phyloP scores from a whole-genome alignment of 345 rosid species.

The Eucalyptus pumila region DNA sequence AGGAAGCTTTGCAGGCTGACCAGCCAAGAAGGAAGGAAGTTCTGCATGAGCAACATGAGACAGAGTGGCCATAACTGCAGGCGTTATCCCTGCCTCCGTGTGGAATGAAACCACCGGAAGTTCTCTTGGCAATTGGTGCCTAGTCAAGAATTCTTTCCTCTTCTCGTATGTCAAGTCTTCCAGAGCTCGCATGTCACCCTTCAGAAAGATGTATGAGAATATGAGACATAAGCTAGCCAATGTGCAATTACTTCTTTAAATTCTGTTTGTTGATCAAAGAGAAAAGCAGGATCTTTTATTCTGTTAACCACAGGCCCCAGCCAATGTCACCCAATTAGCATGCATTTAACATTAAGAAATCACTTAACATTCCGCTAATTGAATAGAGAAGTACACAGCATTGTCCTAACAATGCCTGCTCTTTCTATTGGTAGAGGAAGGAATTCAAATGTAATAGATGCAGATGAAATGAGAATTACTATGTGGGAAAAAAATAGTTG shows the following conservation, averaged over 20 bases:
- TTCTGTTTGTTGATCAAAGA: background rate
- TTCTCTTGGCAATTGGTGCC: conserved; percentile 62
- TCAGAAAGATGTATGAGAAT: background rate
- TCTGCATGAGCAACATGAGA: conserved; percentile 94
- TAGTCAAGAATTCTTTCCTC: conserved; percentile 71
- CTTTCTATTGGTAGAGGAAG: background rate
- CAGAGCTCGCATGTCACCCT: conserved; percentile 93
- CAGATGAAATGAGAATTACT: background rate
- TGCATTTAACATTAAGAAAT: background rate
- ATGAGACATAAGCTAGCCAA: background rate
- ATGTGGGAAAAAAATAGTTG: background rate
- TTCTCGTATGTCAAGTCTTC: conserved; percentile 90
- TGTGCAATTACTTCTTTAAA: background rate
- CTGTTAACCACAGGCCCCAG: background rate
- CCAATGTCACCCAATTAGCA: background rate
- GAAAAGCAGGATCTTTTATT: background rate
- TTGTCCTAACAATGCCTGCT: background rate
- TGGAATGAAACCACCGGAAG: conserved; percentile 83
- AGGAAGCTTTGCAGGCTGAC: conserved; percentile 57
- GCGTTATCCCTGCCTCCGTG: conserved; percentile 78
- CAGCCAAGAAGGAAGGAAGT: conserved; percentile 41
- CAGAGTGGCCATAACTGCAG: conserved; percentile 68
- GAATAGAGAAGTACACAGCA: background rate
- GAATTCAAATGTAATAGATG: background rate
- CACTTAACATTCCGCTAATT: background rate